A percentile compares a stretch with the other conserved stretches of the same genome.
Conservation (phyloP, 2,329 filamentous ascomycete species). For the Xylaria sp. region DNA sequence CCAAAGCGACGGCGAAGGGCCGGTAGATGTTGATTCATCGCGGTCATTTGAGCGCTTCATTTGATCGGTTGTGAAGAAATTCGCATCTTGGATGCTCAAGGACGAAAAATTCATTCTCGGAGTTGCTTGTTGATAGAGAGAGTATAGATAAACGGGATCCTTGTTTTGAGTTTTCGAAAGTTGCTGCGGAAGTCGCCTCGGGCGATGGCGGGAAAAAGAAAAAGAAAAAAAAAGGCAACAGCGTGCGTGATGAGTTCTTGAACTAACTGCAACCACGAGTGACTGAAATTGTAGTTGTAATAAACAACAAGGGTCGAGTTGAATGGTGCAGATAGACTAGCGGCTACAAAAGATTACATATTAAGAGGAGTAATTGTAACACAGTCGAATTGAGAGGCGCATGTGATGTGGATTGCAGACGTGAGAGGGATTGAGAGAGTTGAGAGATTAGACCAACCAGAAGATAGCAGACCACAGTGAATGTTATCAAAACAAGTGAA, state of each 20-base stretch:
- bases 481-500: slow-evolving; percentile 1
- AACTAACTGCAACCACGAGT: neutral
- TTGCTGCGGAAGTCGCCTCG: neutral
- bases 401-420: neutral
- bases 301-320: neutral
- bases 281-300: neutral
- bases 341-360: neutral
- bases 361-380: neutral
- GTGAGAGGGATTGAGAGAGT: neutral
- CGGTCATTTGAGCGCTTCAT: neutral
- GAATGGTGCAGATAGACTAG: neutral
- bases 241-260: neutral
- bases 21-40: neutral
- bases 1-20: slow-evolving; percentile 34
- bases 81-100: neutral
- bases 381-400: neutral
- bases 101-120: neutral
- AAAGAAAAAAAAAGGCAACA: slow-evolving; percentile 6
- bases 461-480: slow-evolving; percentile 3
- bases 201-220: neutral
- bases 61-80: neutral
- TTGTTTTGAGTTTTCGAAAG: neutral
- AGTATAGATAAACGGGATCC: neutral
- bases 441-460: neutral
- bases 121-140: neutral